These are phyloP conservation scores for Globisporangium iwayamae DNA, from an alignment of 352 stramenopile genomes.

Conservation along the genomic window DNA sequence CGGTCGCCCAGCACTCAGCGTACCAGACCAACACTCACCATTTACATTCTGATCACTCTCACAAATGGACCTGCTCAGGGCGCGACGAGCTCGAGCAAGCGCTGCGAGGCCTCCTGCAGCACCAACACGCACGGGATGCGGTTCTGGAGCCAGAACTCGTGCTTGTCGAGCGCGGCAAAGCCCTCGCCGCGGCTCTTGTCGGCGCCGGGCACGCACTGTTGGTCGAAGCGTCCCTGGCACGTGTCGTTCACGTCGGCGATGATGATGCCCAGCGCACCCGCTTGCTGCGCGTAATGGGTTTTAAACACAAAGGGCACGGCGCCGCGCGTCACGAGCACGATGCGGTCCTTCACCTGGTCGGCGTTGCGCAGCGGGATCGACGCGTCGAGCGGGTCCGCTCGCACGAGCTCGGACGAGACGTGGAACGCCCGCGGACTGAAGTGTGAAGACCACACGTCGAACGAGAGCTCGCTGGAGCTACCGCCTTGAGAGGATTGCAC, in stretches of 20 bases:
- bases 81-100: slow-evolving; percentile 28
- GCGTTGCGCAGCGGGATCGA: slow-evolving; percentile 49
- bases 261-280: slow-evolving; percentile 63
- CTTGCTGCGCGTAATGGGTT: slow-evolving; percentile 50
- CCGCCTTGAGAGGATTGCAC: background rate
- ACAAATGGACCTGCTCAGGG: background rate
- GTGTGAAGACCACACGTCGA: slow-evolving; percentile 65
- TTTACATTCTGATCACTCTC: background rate
- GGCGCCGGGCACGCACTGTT: slow-evolving; percentile 61
- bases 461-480: slow-evolving; percentile 18
- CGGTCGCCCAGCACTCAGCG: background rate
- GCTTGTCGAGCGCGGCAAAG: slow-evolving; percentile 51
- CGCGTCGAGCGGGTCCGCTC: slow-evolving; percentile 59
- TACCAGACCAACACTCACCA: background rate
- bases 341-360: slow-evolving; percentile 42
- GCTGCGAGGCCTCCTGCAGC: slow-evolving; percentile 27
- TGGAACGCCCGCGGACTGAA: slow-evolving; percentile 63
- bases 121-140: slow-evolving; percentile 64
- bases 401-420: slow-evolving; percentile 62
- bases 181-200: slow-evolving; percentile 45
- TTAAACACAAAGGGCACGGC: slow-evolving; percentile 68
- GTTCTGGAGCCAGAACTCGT: slow-evolving; percentile 47
- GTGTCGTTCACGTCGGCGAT: slow-evolving; percentile 44
- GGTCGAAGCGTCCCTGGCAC: slow-evolving; percentile 57
- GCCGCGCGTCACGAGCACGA: slow-evolving; percentile 53